Base-by-base conservation (phyloP, 1,284 basidiomycete species). In the Sanghuangporus sanghuang region DNA sequence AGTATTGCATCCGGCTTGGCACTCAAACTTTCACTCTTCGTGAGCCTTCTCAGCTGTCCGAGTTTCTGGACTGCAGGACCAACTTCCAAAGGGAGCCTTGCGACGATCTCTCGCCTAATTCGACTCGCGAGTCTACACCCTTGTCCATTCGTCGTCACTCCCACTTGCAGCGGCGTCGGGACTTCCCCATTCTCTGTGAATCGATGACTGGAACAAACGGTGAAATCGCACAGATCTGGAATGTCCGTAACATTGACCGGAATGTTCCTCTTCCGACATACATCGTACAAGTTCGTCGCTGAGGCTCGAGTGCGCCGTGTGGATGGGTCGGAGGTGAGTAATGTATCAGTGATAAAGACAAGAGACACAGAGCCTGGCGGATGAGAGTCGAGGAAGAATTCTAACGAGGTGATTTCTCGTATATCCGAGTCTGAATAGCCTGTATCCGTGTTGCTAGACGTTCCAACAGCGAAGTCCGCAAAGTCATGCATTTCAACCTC, bases 101-200 rank as follows among this genome's bases (percentile, higher is more conserved):
- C 79, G 2, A 96, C 87, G 56, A 98, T 86, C 48, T 98, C 94
- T 32, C 96, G 79, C 50, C 87, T 85, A 44, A 99, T 78, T 9
- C 96, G 81, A 1, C 87, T 85, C 0, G 90, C 91, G 2, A 99
- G 79, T 12, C 96, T 80, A 71, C 96, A 98, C 1, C 96, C 96
- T 65, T 90, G 85, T 0, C 95, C 94, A 69, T 97, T 98, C 1
- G 96, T 96, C 0, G 94, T 93, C 0, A 98, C 84, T 0, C 91
- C 93, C 11, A 99, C 76, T 71, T 98, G 95, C 0, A 98, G 78
- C 1, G 90, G 77, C 0, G 84, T 85, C 5, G 83, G 70, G 5
- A 79, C 79, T 1, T 77, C 77, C n/a, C 72, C 69, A 6, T 77
- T 67, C 66, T 83, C 78, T 2, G 81, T 73, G 70, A 98, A 95